phyloP scores from a whole-genome alignment of 2,329 filamentous ascomycete species.

The Calonectria naviculata region DNA sequence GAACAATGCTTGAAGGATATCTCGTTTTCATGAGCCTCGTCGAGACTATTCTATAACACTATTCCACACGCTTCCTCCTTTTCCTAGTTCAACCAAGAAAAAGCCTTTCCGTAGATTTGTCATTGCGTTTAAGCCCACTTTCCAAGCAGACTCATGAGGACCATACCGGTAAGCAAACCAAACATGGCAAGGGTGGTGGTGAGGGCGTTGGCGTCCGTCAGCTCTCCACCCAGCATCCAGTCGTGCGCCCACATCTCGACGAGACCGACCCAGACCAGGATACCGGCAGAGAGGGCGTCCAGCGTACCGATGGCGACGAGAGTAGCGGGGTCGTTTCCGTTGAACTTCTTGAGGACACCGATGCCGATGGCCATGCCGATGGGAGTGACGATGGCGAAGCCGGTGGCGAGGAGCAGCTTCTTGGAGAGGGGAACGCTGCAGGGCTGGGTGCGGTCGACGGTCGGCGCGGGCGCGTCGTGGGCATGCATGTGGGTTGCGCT shows the following conservation, averaged over 20 bases:
- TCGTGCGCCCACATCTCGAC: constrained; percentile 85
- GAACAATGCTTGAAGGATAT: neutral
- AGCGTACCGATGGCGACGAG: constrained; percentile 78
- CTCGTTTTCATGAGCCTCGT: neutral
- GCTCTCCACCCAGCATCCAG: constrained; percentile 71
- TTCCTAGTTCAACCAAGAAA: neutral
- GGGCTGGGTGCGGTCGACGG: constrained; percentile 27
- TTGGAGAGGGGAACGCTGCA: constrained; percentile 51
- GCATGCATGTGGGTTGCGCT: constrained; percentile 28
- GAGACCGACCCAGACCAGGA: constrained; percentile 80
- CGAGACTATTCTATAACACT: neutral
- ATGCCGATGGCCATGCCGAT: constrained; percentile 85
- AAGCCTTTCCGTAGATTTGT: neutral
- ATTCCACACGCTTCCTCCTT: neutral
- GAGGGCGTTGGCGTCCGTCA: constrained; percentile 60
- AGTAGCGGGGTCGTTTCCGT: constrained; percentile 76
- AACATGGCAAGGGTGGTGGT: constrained; percentile 62
- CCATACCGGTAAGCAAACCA: constrained; percentile 70
- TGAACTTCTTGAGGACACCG: constrained; percentile 75
- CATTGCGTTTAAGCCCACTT: constrained; percentile 72
- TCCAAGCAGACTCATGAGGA: constrained; percentile 77
- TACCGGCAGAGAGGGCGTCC: constrained; percentile 79
- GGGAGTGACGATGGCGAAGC: constrained; percentile 78
- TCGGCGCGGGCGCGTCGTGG: constrained; percentile 29
- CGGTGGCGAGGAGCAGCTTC: constrained; percentile 70